Conservation (phyloP, 129 eudicot genomes). For the sunflower (Helianthus annuus) region DNA sequence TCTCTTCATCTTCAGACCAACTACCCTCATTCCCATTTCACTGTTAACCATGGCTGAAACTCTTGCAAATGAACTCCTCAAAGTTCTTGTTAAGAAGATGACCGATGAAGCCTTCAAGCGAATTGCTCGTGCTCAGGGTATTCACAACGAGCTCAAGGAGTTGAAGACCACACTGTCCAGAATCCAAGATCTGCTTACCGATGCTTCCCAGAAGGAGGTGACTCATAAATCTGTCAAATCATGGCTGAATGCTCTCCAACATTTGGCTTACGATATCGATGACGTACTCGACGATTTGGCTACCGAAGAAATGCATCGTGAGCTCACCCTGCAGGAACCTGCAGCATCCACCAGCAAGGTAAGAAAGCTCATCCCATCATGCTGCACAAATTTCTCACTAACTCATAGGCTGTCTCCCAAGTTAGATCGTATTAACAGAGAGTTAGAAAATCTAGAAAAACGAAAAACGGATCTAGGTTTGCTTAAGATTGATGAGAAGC, state of each 20-base stretch:
- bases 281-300: not conserved
- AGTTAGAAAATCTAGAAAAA: constrained; percentile 22
- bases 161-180: constrained; percentile 10
- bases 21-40: no score
- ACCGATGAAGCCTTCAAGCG: constrained; percentile 24
- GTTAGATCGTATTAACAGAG: constrained; percentile 10
- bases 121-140: constrained; percentile 26
- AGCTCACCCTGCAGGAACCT: not conserved
- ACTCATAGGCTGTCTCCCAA: constrained; percentile 22
- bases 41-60: not conserved
- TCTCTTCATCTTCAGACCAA: no score
- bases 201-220: constrained; percentile 47
- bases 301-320: not conserved
- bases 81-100: constrained; percentile 29
- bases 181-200: constrained; percentile 39
- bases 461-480: constrained; percentile 25
- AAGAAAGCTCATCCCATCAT: constrained; percentile 2
- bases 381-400: not conserved
- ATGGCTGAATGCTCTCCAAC: not conserved
- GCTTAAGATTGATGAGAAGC: not conserved
- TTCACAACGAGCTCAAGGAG: constrained; percentile 11
- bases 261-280: not conserved
- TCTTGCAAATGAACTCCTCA: not conserved
- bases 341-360: not conserved
- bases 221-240: constrained; percentile 3